Base-by-base conservation (phyloP, 805 yeast species). In the Ogataea henricii region DNA sequence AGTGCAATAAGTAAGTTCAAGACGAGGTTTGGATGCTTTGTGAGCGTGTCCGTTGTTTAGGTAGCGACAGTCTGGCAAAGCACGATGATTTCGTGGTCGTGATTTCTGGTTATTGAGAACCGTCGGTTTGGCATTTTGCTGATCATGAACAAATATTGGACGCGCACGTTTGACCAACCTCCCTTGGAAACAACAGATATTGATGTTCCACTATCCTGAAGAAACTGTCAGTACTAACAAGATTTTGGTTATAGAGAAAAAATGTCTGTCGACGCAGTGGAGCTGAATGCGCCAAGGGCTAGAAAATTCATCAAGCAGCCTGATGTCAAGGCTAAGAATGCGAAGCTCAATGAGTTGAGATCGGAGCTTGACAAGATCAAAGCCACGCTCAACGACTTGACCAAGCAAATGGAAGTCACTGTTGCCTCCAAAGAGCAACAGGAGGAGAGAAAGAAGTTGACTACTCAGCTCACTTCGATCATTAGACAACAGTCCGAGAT, bases 291-390 rank as follows among this genome's bases (percentile, higher is more conserved):
- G 12, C 65, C 62, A 40, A 57, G 58, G 44, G 56, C 56, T 36
- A 77, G 79, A 69, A 77, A 75, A 52, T 81, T 75, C 66, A 78
- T 85, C 68, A 86, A 86, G 68, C 82, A 85, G 62, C 95, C 95
- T 40, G 94, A 87, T 67, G 79, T 76, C 59, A 70, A 76, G 51
- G 82, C 73, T 46, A 76, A 83, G 68, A 87, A 86, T 64, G 77
- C 74, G 52, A 74, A 78, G 55, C 62, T 85, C 52, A 78, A 74
- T 30, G 72, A 71, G 51, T 67, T 85, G 56, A 78, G 79, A 52
- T 74, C 75, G 33, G 83, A 85, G 64, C 77, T 87, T 66, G 81
- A 82, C 60, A 78, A 78, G 62, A 73, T 83, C 65, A 88, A 84
- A 63, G 64, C 69, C 37, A 73, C 77, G 51, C 68, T 83, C 54